Evolutionary conservation across 2,329 filamentous ascomycete species (phyloP).

Genomic region (Fusarium begoniae): DNA sequence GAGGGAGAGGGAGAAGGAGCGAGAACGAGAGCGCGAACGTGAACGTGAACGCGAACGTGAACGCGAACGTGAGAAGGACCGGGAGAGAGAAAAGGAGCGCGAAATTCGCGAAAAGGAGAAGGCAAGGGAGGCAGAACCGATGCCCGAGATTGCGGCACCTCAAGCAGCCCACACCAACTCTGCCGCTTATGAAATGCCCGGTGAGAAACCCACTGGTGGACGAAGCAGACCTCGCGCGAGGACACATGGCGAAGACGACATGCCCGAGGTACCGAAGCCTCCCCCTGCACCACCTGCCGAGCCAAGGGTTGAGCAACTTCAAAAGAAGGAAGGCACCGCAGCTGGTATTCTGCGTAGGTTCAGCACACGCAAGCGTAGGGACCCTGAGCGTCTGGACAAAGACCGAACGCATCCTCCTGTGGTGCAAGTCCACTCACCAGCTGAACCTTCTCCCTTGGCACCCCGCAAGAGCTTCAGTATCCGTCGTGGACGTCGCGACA

Average conservation of each 20-base stretch:
- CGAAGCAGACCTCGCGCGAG: conserved; percentile 85
- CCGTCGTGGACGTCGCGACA: conserved; percentile 64
- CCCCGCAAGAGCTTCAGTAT: conserved; percentile 92
- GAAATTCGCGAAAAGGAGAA: conserved; percentile 43
- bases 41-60: conserved; percentile 32
- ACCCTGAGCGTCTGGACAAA: conserved; percentile 69
- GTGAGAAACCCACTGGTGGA: conserved; percentile 86
- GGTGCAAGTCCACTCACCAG: conserved; percentile 81
- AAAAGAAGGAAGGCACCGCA: conserved; percentile 87
- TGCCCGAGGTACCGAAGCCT: conserved; percentile 65
- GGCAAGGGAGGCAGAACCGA: conserved; percentile 54
- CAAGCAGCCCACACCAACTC: conserved; percentile 90
- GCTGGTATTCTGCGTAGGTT: conserved; percentile 87
- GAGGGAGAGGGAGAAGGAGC: conserved; percentile 42
- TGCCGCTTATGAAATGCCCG: conserved; percentile 84
- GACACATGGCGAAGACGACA: conserved; percentile 94
- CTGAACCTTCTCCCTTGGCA: conserved; percentile 66
- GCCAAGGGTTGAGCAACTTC: conserved; percentile 66
- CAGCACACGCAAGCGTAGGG: conserved; percentile 83
- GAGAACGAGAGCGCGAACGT: conserved; percentile 7
- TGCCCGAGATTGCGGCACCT: conserved; percentile 82
- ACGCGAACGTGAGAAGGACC: conserved; percentile 45
- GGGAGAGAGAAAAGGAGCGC: conserved; percentile 17
- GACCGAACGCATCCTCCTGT: conserved; percentile 75
- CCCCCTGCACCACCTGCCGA: conserved; percentile 54